Conservation (phyloP, 805 yeast genomes). For the Candida peoriensis region DNA sequence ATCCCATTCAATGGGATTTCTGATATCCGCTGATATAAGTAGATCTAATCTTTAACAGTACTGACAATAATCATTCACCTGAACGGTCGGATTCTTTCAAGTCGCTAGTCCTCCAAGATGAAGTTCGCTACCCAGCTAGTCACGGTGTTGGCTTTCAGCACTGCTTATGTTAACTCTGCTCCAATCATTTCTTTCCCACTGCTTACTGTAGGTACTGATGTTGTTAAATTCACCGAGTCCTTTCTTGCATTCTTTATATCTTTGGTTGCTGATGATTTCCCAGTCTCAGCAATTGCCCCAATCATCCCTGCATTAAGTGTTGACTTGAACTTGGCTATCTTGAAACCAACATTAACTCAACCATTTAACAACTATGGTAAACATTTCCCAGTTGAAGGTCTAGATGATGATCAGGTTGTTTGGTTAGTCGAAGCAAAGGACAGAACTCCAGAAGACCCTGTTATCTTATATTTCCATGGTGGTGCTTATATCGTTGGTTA, state of each 20-base stretch:
- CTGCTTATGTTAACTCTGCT: background rate
- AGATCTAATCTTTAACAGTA: no score
- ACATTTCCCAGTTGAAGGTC: constrained; percentile 4
- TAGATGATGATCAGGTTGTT: constrained; percentile 1
- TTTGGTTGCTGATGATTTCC: background rate
- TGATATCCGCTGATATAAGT: no score
- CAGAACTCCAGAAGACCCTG: constrained; percentile 15
- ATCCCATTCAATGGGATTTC: no score
- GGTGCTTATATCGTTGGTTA: constrained; percentile 12
- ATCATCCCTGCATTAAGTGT: constrained; percentile 5
- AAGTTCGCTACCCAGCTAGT: no score
- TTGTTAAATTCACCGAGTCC: constrained; percentile 7
- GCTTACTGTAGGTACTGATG: background rate
- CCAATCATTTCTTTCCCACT: background rate
- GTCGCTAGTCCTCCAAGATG: no score
- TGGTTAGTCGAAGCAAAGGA: constrained; percentile 24
- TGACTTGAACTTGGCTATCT: constrained; percentile 4
- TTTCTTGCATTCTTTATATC: constrained; percentile 2
- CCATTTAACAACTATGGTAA: constrained; percentile 1
- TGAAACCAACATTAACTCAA: constrained; percentile 3
- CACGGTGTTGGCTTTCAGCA: background rate
- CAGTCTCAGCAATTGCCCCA: background rate
- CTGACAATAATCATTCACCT: no score
- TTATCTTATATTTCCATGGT: constrained; percentile 11
- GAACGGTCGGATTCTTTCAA: no score